These are phyloP conservation scores for Penicillium robsamsonii DNA, from an alignment of 495 filamentous ascomycete species.

Conservation along the genomic window DNA sequence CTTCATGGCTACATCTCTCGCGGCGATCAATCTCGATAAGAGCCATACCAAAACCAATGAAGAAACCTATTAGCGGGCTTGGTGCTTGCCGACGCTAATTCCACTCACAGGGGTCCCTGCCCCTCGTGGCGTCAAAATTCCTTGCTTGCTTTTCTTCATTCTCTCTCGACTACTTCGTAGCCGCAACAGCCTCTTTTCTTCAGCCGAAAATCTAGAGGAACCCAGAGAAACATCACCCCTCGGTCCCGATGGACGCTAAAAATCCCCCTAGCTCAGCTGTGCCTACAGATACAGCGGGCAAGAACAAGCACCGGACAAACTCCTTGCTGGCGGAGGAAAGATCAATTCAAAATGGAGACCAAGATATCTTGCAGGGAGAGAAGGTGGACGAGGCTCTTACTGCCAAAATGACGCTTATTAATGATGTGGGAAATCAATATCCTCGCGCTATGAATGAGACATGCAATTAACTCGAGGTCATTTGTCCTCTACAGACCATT, in stretches of 20 bases:
- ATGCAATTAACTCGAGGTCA: not conserved
- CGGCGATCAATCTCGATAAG: not conserved
- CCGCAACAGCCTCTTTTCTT: not conserved
- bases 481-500: slow-evolving; percentile 47
- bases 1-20: not conserved
- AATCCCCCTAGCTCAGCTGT: not conserved
- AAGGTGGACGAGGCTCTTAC: slow-evolving; percentile 60
- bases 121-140: not conserved
- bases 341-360: not conserved
- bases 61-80: not conserved
- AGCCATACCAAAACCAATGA: not conserved
- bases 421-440: slow-evolving; percentile 52
- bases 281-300: not conserved
- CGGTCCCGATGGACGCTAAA: not conserved
- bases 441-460: slow-evolving; percentile 1
- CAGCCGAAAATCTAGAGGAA: not conserved
- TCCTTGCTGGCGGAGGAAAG: not conserved
- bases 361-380: not conserved
- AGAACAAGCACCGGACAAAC: not conserved
- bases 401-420: slow-evolving; percentile 67
- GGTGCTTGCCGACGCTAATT: not conserved
- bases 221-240: not conserved
- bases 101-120: not conserved
- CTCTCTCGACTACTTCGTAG: not conserved
- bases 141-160: not conserved